A percentile compares a stretch with the other conserved stretches of the same genome.
Conservation (phyloP, 331 rosid species). For the Dryas integrifolia region DNA sequence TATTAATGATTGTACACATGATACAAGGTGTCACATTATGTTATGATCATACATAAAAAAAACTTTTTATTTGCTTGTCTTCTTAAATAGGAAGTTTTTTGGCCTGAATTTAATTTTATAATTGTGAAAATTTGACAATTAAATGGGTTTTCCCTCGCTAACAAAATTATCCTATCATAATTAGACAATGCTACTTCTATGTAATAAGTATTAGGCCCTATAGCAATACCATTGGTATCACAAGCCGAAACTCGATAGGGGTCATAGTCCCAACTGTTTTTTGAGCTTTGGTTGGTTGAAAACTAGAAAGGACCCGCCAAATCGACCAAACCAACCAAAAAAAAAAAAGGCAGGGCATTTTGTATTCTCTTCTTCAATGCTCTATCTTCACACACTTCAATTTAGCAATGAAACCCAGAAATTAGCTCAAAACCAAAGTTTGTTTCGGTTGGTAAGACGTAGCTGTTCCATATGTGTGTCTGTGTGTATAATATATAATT, state of each 20-base stretch:
- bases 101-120: no score
- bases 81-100: no score
- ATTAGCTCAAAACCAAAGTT: not conserved
- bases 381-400: constrained; percentile 5
- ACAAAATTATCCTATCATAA: no score
- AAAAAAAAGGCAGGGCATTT: not conserved
- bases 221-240: no score
- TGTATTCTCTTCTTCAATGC: not conserved
- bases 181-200: no score
- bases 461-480: not conserved
- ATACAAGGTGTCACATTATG: no score
- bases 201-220: no score
- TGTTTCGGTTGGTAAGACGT: constrained; percentile 34
- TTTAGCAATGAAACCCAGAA: not conserved
- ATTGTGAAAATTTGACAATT: no score
- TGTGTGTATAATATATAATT: not conserved
- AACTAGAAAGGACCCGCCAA: constrained; percentile 15
- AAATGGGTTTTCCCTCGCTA: no score
- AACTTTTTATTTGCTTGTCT: no score
- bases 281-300: constrained; percentile 7
- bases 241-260: not conserved
- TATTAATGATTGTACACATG: no score
- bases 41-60: no score
- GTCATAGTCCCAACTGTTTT: not conserved
- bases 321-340: not conserved